Evolutionary conservation across 345 rosid species (phyloP).

Genomic region (Eutrema yunnanense): DNA sequence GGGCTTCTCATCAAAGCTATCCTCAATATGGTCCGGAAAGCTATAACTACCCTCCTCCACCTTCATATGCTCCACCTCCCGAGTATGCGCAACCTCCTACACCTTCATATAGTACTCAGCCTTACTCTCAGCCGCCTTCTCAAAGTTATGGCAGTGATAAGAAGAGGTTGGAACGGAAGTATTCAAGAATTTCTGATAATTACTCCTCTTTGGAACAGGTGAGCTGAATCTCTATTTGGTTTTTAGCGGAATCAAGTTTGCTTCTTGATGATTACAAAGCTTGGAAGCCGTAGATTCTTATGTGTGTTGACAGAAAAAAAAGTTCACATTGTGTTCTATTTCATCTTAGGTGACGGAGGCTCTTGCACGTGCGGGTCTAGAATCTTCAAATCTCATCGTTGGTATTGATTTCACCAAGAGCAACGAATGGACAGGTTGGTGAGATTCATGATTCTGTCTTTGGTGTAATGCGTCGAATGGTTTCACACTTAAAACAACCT

Average conservation of each 20-base stretch:
- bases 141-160: conserved; percentile 27
- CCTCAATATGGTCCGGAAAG: conserved; percentile 44
- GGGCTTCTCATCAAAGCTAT: conserved; percentile 41
- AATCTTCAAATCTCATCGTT: conserved; percentile 95
- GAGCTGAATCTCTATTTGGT: not conserved
- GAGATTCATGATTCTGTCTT: conserved; percentile 14
- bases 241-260: not conserved
- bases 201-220: conserved; percentile 84
- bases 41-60: conserved; percentile 33
- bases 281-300: not conserved
- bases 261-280: conserved; percentile 1
- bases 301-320: not conserved
- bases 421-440: conserved; percentile 94
- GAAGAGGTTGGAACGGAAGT: conserved; percentile 62
- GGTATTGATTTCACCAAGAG: conserved; percentile 99
- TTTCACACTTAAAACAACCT: not conserved
- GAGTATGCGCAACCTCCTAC: conserved; percentile 22
- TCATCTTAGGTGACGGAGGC: conserved; percentile 73
- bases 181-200: conserved; percentile 68
- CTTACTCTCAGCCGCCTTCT: conserved; percentile 31
- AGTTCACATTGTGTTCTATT: not conserved
- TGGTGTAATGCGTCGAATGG: not conserved
- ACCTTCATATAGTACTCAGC: conserved; percentile 33
- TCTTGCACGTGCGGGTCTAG: conserved; percentile 79
- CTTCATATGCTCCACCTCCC: conserved; percentile 19